Evolutionary conservation across 2,329 filamentous ascomycete genomes (phyloP).

Genomic region (Septoria linicola): DNA sequence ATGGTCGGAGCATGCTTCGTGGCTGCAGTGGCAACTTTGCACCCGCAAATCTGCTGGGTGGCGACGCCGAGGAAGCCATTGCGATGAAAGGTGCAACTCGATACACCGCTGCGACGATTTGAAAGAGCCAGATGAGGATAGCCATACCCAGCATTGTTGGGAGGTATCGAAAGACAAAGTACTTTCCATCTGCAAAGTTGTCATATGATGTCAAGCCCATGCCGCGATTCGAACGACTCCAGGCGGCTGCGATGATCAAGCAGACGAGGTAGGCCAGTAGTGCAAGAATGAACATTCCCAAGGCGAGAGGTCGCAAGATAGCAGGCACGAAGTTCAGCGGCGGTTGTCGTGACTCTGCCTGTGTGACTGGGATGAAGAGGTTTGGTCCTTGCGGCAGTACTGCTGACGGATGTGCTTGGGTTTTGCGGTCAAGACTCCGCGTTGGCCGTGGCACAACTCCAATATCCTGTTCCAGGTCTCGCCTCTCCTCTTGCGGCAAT

Average conservation of each 20-base stretch:
- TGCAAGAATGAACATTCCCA: constrained; percentile 60
- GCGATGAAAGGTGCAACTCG: constrained; percentile 74
- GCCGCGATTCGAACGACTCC: constrained; percentile 54
- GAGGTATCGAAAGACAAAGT: constrained; percentile 83
- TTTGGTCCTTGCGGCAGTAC: constrained; percentile 25
- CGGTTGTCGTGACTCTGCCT: constrained; percentile 30
- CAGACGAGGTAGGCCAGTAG: constrained; percentile 69
- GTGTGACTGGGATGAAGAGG: constrained; percentile 37
- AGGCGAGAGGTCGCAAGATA: constrained; percentile 65
- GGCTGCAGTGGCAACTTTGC: constrained; percentile 63
- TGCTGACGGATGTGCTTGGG: constrained; percentile 7
- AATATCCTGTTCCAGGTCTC: constrained; percentile 16
- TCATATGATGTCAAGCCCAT: constrained; percentile 67
- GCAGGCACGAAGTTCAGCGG: constrained; percentile 67
- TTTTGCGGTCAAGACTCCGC: constrained; percentile 10
- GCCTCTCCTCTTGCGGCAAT: constrained; percentile 26
- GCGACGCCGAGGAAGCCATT: constrained; percentile 66
- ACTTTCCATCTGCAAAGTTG: constrained; percentile 68
- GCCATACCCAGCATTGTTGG: constrained; percentile 73
- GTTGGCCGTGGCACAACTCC: constrained; percentile 21
- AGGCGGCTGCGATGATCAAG: constrained; percentile 71
- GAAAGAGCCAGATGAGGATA: constrained; percentile 74
- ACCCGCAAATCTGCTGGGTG: constrained; percentile 60
- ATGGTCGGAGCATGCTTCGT: constrained; percentile 67
- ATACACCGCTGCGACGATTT: constrained; percentile 70